Evolutionary conservation across 2,329 filamentous ascomycete species (phyloP).

Genomic region (Aspergillus versicolor): DNA sequence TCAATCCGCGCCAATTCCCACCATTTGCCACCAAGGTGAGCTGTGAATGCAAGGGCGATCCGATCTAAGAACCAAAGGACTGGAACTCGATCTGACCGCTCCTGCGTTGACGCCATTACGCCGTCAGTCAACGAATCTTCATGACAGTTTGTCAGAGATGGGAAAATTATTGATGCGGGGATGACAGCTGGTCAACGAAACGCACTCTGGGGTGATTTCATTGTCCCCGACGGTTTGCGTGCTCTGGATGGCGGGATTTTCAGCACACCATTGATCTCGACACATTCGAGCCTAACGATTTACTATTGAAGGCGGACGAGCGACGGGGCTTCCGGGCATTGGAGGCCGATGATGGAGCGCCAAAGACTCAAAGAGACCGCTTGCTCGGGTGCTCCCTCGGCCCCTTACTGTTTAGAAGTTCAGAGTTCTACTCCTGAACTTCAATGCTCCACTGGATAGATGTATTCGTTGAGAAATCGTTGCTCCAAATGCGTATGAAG

Average conservation of each 20-base stretch:
- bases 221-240: neutral
- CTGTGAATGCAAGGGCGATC: neutral
- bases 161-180: neutral
- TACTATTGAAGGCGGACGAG: neutral
- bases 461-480: neutral
- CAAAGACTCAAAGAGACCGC: too few species aligned
- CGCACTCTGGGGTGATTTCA: neutral
- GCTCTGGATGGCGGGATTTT: neutral
- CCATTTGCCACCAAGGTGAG: neutral
- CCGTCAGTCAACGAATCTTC: neutral
- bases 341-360: too few species aligned
- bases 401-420: too few species aligned
- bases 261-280: neutral
- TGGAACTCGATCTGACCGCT: neutral
- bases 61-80: constrained; percentile 1
- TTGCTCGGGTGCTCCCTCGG: too few species aligned
- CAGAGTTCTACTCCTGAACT: neutral
- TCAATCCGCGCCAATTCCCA: neutral
- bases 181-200: neutral
- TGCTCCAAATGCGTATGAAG: too few species aligned
- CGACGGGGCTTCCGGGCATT: neutral
- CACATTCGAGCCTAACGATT: neutral
- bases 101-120: neutral
- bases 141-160: neutral
- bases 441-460: neutral